Evolutionary conservation across 768 basidiomycete species (phyloP), one percentile per base, ranked within the genome.

Genomic region (Lactarius sp.): DNA sequence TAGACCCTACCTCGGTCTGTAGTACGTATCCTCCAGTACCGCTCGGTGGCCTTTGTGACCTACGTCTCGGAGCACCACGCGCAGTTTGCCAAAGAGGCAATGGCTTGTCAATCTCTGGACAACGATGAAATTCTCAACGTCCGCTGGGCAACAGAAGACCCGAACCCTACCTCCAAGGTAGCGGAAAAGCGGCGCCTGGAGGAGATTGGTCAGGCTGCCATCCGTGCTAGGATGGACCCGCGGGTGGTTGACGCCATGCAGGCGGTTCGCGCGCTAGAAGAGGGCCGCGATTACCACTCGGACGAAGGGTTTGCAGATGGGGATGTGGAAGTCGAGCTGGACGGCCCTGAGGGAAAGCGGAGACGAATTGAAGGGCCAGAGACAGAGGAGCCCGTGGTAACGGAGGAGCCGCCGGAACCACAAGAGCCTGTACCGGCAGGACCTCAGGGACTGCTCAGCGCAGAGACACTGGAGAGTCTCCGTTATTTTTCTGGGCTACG

Each of bases 91-190:
- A 97, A 97, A 73, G 97, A 99, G 74, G 85, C 96, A 0, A 99
- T 99, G 97, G 93, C 96, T 16, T 95, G 95, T 75, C 97, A 99
- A 75, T 94, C 92, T 18, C 80, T 98, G 67, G 97, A 98, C 73
- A 90, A 93, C 70, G 95, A 97, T 73, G 97, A 99, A 71, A 94
- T 98, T 65, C 82, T 98, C 64, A 99, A 99, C 75, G 94, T 98
- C 57, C 88, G 96, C 53, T 99, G 97, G 97, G 97, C 97, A 41
- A 98, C 96, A 0, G 96, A 97, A 72, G 97, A 99, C 73, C 97
- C 97, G 1, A 99, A 99, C 73, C 97, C 96, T 1, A 85, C 85
- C 0, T 86, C 89, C 66, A 95, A 94, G 70, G 85, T 89, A 8
- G 83, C 84, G 0, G 97, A 98, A 75, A 90, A 94, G 70, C 80